phyloP scores from a whole-genome alignment of 2,329 filamentous ascomycete species.

The Hypoxylon sp. region DNA sequence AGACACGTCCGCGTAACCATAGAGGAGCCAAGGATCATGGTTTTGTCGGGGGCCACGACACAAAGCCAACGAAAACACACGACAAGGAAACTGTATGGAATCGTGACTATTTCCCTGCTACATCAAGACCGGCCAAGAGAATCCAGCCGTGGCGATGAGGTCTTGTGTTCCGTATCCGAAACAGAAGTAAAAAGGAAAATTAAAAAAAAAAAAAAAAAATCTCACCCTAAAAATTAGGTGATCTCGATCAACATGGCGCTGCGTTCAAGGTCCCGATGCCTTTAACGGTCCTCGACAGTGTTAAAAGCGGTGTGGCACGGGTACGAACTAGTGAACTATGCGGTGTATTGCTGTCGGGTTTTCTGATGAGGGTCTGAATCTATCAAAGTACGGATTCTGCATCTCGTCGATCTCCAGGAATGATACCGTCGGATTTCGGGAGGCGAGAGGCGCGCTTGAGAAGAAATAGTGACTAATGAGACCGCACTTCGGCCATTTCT shows the following conservation, averaged over 20 bases:
- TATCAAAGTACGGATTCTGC: slow-evolving; percentile 23
- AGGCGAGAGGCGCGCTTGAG: slow-evolving; percentile 39
- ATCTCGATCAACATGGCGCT: slow-evolving; percentile 32
- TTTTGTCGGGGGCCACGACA: slow-evolving; percentile 39
- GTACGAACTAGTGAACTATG: slow-evolving; percentile 42
- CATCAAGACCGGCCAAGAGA: slow-evolving; percentile 27
- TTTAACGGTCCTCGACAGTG: slow-evolving; percentile 13
- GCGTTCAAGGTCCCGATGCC: slow-evolving; percentile 3
- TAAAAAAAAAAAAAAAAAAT: neutral
- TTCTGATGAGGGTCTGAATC: slow-evolving; percentile 20
- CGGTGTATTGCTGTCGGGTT: slow-evolving; percentile 26
- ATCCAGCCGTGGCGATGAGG: slow-evolving; percentile 20
- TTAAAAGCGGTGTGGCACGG: slow-evolving; percentile 34
- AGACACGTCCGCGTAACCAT: slow-evolving; percentile 31
- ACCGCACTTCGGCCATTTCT: slow-evolving; percentile 29
- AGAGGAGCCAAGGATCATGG: slow-evolving; percentile 31
- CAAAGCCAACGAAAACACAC: slow-evolving; percentile 44
- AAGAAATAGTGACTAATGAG: slow-evolving; percentile 37
- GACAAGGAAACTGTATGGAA: slow-evolving; percentile 31
- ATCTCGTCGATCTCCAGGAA: slow-evolving; percentile 32
- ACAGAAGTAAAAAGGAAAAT: neutral
- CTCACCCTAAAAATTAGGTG: slow-evolving; percentile 3
- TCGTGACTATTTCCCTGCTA: slow-evolving; percentile 14
- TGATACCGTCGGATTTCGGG: slow-evolving; percentile 20
- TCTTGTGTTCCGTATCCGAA: slow-evolving; percentile 32